Evolutionary conservation across 2,329 filamentous ascomycete genomes (phyloP), one percentile per base, ranked within the genome.

Genomic region (Botrytis galanthina): DNA sequence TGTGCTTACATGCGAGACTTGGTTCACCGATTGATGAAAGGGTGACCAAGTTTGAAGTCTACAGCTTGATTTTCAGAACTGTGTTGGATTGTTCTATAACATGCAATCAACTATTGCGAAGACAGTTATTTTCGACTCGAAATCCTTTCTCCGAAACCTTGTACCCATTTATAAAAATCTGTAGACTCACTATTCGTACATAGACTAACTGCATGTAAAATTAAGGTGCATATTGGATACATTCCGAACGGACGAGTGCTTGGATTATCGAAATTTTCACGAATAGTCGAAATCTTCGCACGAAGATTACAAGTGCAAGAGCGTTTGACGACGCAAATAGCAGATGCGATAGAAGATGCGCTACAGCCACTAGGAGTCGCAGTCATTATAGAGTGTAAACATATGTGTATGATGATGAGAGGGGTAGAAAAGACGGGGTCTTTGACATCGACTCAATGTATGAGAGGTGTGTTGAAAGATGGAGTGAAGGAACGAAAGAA

Each of bases 161-260:
- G 29, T 32, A 10, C 29, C 16, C 29, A 32, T 16, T 9, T 20
- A 9, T 9, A 16, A 35, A 8, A 8, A 59, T 29, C 4, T 35
- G 7, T 7, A 20, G 8, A 35, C 9, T 73, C 10, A 75, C 71
- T 64, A 66, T 37, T 37, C 3, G 18, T 70, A 32, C 46, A 75
- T 62, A 61, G 22, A 51, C 70, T 37, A 63, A 66, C 3, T 70
- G 73, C 69, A 51, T 73, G 64, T 62, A 20, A 59, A 32, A 32
- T 35, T 62, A 78, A 96, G 93, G 97, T 98, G 92, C 95, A 98
- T 84, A 97, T 98, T 77, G 95, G 94, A 75, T 98, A 98, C 83
- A 97, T 98, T 76, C 95, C 95, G 54, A 90, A 91, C 80, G 89
- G 94, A 80, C 90, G 93, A 73, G 94, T 98, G 72, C 93, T 98